A percentile compares a stretch with the other conserved stretches of the same genome.
Evolutionary conservation across 176 grass and related monocot genomes (phyloP).

Genomic region (Raddia guianensis): DNA sequence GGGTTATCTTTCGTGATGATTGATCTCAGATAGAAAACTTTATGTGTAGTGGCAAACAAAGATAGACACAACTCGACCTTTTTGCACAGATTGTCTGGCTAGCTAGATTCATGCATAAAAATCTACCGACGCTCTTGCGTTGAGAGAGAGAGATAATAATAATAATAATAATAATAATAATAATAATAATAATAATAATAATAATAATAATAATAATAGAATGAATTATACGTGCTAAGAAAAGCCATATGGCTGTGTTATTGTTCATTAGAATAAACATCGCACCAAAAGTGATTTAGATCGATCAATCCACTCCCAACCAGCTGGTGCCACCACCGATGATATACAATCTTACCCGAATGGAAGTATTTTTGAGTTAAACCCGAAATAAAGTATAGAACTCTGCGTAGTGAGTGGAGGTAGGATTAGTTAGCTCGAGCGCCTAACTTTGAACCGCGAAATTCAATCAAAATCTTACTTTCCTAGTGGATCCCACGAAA

Average conservation of each 20-base stretch:
- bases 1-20: constrained; percentile 11
- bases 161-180: too few species aligned
- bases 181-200: too few species aligned
- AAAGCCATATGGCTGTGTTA: background rate
- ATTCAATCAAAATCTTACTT: background rate
- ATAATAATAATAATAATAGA: too few species aligned
- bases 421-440: background rate
- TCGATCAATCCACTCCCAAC: background rate
- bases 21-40: background rate
- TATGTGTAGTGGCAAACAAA: constrained; percentile 6
- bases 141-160: too few species aligned
- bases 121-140: background rate
- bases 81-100: background rate
- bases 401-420: background rate
- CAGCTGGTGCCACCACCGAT: background rate
- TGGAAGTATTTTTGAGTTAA: background rate
- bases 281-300: background rate
- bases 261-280: background rate
- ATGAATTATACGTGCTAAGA: background rate
- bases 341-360: background rate
- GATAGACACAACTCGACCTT: background rate
- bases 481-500: constrained; percentile 17
- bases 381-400: constrained; percentile 5
- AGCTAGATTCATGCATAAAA: background rate
- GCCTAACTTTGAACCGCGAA: background rate